A percentile compares a stretch with the other conserved stretches of the same genome.
phyloP scores from a whole-genome alignment of 352 stramenopile species.

The Pythium chondricola region DNA sequence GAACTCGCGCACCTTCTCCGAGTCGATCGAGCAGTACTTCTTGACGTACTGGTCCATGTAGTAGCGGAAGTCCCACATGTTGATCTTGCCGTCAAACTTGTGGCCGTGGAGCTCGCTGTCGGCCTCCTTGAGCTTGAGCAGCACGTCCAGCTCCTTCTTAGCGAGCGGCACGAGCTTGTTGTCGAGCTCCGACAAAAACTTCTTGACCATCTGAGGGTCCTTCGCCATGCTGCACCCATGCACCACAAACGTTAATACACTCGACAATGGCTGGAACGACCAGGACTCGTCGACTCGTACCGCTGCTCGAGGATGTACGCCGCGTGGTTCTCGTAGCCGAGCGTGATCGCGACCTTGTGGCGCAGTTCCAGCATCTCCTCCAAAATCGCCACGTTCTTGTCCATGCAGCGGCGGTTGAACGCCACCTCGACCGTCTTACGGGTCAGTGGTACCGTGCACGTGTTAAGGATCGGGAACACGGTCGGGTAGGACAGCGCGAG shows the following conservation, averaged over 20 bases:
- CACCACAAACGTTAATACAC: no score
- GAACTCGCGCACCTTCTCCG: constrained; percentile 82
- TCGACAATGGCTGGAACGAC: no score
- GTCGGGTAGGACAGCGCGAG: constrained; percentile 86
- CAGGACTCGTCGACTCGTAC: no score
- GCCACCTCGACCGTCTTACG: constrained; percentile 73
- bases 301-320: constrained; percentile 80
- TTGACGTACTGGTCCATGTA: constrained; percentile 88
- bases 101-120: constrained; percentile 43
- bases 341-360: constrained; percentile 59
- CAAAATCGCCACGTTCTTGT: constrained; percentile 76
- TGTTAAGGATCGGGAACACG: constrained; percentile 86
- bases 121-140: constrained; percentile 67
- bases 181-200: constrained; percentile 69
- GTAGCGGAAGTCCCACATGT: constrained; percentile 89
- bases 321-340: constrained; percentile 82
- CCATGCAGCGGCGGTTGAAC: constrained; percentile 80
- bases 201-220: constrained; percentile 49
- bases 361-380: constrained; percentile 80
- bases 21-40: constrained; percentile 83
- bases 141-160: constrained; percentile 63
- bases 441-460: constrained; percentile 77
- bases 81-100: constrained; percentile 82
- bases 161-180: constrained; percentile 72
- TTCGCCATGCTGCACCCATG: constrained; percentile 72